These are phyloP conservation scores for Dichotomocladium elegans DNA, from an alignment of 371 early-diverging fungal genomes.

Conservation along the genomic window DNA sequence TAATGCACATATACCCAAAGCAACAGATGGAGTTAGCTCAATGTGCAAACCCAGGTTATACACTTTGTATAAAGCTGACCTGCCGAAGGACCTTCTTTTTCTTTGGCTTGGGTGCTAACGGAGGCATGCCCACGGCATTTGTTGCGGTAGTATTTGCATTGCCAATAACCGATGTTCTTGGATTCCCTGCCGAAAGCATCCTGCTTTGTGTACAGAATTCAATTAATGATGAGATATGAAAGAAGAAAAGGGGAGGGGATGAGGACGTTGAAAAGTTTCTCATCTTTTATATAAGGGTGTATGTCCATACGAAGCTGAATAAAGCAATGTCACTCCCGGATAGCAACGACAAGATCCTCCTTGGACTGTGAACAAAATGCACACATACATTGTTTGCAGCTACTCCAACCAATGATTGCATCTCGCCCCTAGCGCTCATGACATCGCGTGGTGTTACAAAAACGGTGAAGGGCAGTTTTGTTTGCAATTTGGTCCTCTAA, in stretches of 20 bases:
- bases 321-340: no score
- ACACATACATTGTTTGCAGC: no score
- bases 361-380: no score
- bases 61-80: background rate
- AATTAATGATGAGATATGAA: background rate
- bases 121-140: background rate
- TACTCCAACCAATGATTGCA: no score
- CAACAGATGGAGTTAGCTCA: background rate
- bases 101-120: conserved; percentile 1
- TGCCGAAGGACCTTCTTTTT: conserved; percentile 13
- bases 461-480: no score
- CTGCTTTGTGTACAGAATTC: background rate
- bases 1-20: background rate
- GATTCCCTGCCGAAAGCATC: background rate
- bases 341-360: no score
- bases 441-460: no score
- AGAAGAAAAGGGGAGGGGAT: background rate
- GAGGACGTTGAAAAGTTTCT: background rate
- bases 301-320: no score
- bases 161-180: background rate
- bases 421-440: no score
- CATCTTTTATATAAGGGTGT: no score
- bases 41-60: background rate
- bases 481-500: no score
- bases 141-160: background rate